Conservation (phyloP, 2,329 filamentous ascomycete genomes). For the Apiospora hydei region DNA sequence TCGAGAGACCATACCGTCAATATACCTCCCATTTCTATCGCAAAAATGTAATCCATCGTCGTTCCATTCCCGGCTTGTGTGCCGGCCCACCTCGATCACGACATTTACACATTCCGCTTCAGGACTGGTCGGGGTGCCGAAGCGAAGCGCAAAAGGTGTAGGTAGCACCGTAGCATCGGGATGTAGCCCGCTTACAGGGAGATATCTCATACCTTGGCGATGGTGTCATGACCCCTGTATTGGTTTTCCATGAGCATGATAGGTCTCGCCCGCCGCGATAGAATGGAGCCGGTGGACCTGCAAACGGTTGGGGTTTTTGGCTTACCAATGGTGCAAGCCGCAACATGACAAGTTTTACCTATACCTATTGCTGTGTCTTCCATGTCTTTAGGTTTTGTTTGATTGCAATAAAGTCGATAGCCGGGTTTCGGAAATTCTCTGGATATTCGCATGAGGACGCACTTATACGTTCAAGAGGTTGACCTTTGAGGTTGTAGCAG, state of each 20-base stretch:
- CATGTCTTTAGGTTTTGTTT: not conserved
- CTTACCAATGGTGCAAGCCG: slow-evolving; percentile 1
- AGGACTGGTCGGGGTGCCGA: not conserved
- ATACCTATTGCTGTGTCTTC: not conserved
- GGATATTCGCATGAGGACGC: too few relatives aligned
- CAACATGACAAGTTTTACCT: not conserved
- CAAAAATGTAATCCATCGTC: not conserved
- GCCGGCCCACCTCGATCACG: slow-evolving; percentile 18
- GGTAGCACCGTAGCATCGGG: slow-evolving; percentile 3
- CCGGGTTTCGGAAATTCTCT: too few relatives aligned
- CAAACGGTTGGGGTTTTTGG: not conserved
- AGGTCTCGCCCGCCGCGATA: not conserved
- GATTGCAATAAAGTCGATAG: too few relatives aligned
- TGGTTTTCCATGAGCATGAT: not conserved
- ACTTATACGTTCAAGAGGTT: too few relatives aligned
- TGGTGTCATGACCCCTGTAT: slow-evolving; percentile 21
- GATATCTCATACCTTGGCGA: slow-evolving; percentile 10
- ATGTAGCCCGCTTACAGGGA: slow-evolving; percentile 3
- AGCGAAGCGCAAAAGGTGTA: not conserved
- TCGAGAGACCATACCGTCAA: not conserved
- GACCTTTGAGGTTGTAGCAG: too few relatives aligned
- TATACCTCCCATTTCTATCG: not conserved
- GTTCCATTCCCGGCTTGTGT: slow-evolving; percentile 18
- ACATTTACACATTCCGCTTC: not conserved
- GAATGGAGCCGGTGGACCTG: not conserved